Percentiles rank a stretch among this genome's conserved stretches.
Evolutionary conservation across 805 yeast genomes (phyloP).

Genomic region (Hanseniaspora taiwanica): DNA sequence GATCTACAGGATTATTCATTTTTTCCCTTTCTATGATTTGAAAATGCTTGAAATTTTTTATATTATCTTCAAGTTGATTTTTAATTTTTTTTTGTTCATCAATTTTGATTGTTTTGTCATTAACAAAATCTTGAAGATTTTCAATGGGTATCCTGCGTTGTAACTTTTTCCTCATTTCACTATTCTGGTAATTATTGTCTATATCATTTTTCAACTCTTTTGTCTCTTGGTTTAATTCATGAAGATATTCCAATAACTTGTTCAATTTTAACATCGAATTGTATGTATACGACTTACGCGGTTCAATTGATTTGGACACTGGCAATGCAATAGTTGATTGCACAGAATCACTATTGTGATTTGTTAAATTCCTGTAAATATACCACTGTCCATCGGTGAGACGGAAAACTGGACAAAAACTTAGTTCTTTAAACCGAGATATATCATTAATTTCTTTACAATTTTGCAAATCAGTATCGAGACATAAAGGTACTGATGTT

Average conservation of each 20-base stretch:
- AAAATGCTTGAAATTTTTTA: background rate
- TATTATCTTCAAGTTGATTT: background rate
- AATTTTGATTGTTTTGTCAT: background rate
- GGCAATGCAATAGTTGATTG: too few species aligned
- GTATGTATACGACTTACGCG: conserved; percentile 14
- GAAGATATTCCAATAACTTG: conserved; percentile 16
- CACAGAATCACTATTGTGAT: background rate
- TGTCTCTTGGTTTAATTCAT: conserved; percentile 14
- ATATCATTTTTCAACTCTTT: conserved; percentile 7
- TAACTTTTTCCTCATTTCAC: background rate
- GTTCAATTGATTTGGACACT: too few species aligned
- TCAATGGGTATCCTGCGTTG: too few species aligned
- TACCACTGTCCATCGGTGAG: background rate
- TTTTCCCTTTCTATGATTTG: background rate
- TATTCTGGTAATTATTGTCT: conserved; percentile 4
- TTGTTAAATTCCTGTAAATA: background rate
- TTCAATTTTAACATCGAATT: conserved; percentile 18
- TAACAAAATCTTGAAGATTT: background rate
- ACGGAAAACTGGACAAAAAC: background rate
- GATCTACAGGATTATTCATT: conserved; percentile 2
- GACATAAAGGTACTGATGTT: background rate
- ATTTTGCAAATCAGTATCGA: background rate
- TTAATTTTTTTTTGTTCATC: too few species aligned
- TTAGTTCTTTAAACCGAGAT: too few species aligned
- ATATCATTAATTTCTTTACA: too few species aligned